A percentile compares a stretch with the other conserved stretches of the same genome.
phyloP scores from a whole-genome alignment of 495 filamentous ascomycete genomes.

The Opeltia flavorubescens region DNA sequence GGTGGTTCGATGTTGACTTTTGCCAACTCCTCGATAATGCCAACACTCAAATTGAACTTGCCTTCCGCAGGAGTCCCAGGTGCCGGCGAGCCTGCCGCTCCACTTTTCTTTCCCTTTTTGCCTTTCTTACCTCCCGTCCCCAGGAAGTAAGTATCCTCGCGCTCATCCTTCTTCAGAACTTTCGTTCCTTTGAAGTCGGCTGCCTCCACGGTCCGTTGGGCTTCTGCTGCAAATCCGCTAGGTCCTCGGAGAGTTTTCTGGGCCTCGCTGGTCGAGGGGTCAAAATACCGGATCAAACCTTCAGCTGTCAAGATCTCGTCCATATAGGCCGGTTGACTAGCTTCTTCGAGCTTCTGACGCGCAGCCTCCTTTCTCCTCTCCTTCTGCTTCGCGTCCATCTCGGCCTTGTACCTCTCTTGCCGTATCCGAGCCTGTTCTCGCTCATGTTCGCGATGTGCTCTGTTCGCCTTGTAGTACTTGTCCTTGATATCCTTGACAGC shows the following conservation, averaged over 20 bases:
- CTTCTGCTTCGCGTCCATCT: conserved; percentile 60
- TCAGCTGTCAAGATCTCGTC: conserved; percentile 83
- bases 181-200: conserved; percentile 62
- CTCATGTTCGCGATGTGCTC: conserved; percentile 68
- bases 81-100: conserved; percentile 29
- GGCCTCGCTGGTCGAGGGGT: conserved; percentile 55
- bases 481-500: conserved; percentile 76
- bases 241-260: conserved; percentile 29
- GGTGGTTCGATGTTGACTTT: conserved; percentile 77
- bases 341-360: conserved; percentile 75
- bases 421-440: conserved; percentile 56
- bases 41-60: conserved; percentile 78
- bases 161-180: conserved; percentile 66
- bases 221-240: conserved; percentile 60
- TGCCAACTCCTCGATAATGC: conserved; percentile 77
- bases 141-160: conserved; percentile 77
- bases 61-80: conserved; percentile 28
- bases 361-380: conserved; percentile 73
- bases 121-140: conserved; percentile 76
- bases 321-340: conserved; percentile 72
- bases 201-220: conserved; percentile 63
- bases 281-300: conserved; percentile 77
- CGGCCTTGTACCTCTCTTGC: conserved; percentile 64
- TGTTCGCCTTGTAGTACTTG: conserved; percentile 60
- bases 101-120: conserved; percentile 75